Evolutionary conservation across 1,284 basidiomycete genomes (phyloP), one percentile per base, ranked within the genome.

Genomic region (Trichosporon ovoides): DNA sequence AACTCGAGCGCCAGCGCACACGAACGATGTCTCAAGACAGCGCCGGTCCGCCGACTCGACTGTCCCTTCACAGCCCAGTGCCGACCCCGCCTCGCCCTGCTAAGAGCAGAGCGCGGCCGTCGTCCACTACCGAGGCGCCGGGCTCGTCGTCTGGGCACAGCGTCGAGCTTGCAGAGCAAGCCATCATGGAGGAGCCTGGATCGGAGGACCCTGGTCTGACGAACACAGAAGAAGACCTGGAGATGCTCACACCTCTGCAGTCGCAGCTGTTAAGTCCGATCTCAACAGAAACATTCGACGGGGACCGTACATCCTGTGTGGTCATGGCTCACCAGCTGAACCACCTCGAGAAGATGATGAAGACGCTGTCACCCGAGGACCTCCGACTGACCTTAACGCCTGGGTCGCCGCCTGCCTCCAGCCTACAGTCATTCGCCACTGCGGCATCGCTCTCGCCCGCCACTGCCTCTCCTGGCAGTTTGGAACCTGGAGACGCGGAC

Each of bases 301-400:
- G 13, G 5, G 43, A 48, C 43, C 43, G 43, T 6, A 31, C 43
- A 1, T 31, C 24, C 7, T 48, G 72, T 2, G 35, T 76, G 18
- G 70, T 78, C 43, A 77, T 78, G 72, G 69, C 68, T n/a, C 74
- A 77, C 24, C 69, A 76, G 59, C 62, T 78, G 37, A 74, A 74
- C 58, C 66, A 70, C 53, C 64, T 78, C 11, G 76, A 78, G 62
- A 66, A 65, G 62, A 69, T 75, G 56, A 70, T 78, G 68, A 70
- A 72, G 16, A 66, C 68, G 35, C 59, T 78, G 12, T 74, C 73
- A 2, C 76, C 76, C 1, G 66, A 71, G 7, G 75, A 77, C 28
- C 69, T 75, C 22, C 66, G 70, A 7, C 49, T 75, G 20, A 73
- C 69, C 0, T 10, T 33, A 10, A 37, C 33, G 16, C 11, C n/a